phyloP scores from a whole-genome alignment of 129 eudicot genomes.

The Gnaphalium uliginosum region DNA sequence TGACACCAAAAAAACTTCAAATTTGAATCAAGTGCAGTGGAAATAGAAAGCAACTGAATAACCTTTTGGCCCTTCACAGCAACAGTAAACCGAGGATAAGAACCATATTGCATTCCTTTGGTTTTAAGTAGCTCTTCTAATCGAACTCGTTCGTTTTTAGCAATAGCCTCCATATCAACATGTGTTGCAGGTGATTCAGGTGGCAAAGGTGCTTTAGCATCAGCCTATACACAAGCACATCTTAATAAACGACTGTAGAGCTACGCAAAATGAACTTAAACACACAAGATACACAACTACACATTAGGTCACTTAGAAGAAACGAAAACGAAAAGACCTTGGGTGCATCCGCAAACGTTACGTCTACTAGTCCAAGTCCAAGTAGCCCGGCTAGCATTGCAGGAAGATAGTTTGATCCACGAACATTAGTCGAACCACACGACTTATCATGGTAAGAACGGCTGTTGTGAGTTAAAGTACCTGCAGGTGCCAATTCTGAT shows the following conservation, averaged over 20 bases:
- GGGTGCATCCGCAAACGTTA: conserved; percentile 67
- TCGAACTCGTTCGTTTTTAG: conserved; percentile 63
- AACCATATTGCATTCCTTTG: conserved; percentile 74
- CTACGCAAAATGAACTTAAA: neutral
- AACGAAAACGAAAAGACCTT: conserved; percentile 48
- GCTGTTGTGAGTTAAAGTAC: conserved; percentile 35
- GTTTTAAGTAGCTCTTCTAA: conserved; percentile 68
- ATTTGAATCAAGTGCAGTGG: neutral
- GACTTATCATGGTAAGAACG: conserved; percentile 28
- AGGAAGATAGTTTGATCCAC: conserved; percentile 38
- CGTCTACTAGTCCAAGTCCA: conserved; percentile 51
- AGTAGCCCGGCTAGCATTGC: conserved; percentile 55
- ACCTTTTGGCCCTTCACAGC: conserved; percentile 94
- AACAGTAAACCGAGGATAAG: conserved; percentile 81
- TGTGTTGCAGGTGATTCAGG: conserved; percentile 50
- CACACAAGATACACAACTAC: neutral
- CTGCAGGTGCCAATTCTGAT: conserved; percentile 31
- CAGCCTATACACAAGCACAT: conserved; percentile 34
- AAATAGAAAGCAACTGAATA: conserved; percentile 12
- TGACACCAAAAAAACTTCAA: neutral
- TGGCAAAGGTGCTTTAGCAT: conserved; percentile 40
- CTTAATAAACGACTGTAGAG: neutral
- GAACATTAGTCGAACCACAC: conserved; percentile 23
- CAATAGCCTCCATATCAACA: conserved; percentile 72
- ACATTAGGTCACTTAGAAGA: neutral